Evolutionary conservation across 1,284 basidiomycete genomes (phyloP).

Genomic region (Cutaneotrichosporon cyanovorans): DNA sequence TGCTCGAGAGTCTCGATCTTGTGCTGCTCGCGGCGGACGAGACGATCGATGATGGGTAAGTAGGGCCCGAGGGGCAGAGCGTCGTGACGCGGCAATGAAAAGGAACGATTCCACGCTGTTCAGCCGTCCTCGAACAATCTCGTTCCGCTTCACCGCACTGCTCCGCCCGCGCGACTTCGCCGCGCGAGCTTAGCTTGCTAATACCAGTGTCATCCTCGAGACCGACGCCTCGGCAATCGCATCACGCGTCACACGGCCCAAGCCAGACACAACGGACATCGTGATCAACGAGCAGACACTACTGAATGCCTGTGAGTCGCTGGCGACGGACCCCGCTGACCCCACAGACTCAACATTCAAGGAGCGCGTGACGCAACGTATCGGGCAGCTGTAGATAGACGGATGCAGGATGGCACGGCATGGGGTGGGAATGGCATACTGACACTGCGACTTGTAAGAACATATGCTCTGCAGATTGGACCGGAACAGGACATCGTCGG

Average conservation of each 20-base stretch:
- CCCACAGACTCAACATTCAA: slow-evolving; percentile 67
- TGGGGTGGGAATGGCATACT: too few relatives aligned
- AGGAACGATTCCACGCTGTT: background rate
- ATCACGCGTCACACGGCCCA: slow-evolving; percentile 84
- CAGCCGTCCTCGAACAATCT: too few relatives aligned
- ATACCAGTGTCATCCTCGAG: slow-evolving; percentile 85
- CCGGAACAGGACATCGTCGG: too few relatives aligned
- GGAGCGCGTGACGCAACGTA: slow-evolving; percentile 63
- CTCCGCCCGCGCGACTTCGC: too few relatives aligned
- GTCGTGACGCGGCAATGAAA: background rate
- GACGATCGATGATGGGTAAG: slow-evolving; percentile 94
- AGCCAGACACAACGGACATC: slow-evolving; percentile 89
- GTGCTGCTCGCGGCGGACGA: slow-evolving; percentile 92
- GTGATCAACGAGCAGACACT: slow-evolving; percentile 98
- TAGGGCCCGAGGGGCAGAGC: slow-evolving; percentile 24
- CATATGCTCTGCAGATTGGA: too few relatives aligned
- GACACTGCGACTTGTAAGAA: too few relatives aligned
- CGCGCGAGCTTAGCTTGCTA: background rate
- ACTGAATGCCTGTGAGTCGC: slow-evolving; percentile 62
- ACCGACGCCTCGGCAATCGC: slow-evolving; percentile 93
- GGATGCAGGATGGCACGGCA: too few relatives aligned
- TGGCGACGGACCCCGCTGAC: background rate
- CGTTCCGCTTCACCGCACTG: too few relatives aligned
- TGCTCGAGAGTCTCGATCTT: slow-evolving; percentile 90
- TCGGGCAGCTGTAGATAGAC: slow-evolving; percentile 54